These are phyloP conservation scores for Parathielavia appendiculata DNA, from an alignment of 495 filamentous ascomycete genomes.

Conservation along the genomic window DNA sequence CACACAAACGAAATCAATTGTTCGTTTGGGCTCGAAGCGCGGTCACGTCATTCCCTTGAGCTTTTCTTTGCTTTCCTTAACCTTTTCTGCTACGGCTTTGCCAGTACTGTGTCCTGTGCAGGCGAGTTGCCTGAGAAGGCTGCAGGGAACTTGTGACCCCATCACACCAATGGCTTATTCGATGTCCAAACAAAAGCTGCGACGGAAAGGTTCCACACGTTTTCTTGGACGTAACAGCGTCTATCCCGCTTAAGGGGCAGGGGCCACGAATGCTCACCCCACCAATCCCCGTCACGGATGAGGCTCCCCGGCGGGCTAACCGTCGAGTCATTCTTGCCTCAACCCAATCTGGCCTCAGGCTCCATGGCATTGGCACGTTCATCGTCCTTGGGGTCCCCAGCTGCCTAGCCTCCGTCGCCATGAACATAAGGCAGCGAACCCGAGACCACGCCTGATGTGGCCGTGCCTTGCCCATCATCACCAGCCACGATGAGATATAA, in stretches of 20 bases:
- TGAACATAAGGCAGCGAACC: slow-evolving; percentile 12
- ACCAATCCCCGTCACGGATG: not conserved
- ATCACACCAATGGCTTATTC: slow-evolving; percentile 18
- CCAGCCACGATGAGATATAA: slow-evolving; percentile 11
- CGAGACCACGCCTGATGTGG: not conserved
- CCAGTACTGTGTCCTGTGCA: not conserved
- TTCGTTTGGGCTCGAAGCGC: not conserved
- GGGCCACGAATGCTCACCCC: slow-evolving; percentile 10
- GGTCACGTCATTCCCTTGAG: not conserved
- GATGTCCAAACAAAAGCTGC: not conserved
- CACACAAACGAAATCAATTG: not conserved
- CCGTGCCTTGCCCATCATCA: slow-evolving; percentile 2
- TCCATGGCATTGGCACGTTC: slow-evolving; percentile 3
- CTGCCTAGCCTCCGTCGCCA: slow-evolving; percentile 11
- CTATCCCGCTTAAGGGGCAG: not conserved
- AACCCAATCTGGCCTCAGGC: not conserved
- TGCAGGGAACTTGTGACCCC: slow-evolving; percentile 25
- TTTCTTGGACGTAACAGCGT: not conserved
- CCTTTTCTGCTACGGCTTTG: not conserved
- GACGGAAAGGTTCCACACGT: slow-evolving; percentile 3
- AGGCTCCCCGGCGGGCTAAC: slow-evolving; percentile 14
- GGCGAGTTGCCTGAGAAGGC: slow-evolving; percentile 1
- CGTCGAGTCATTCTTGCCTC: slow-evolving; percentile 12
- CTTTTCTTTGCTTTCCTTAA: not conserved
- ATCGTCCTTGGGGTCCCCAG: slow-evolving; percentile 1